Percentiles rank a stretch among this genome's conserved stretches.
Conservation (phyloP, 148 eudicot species). For the Amaranthus hypochondriacus region DNA sequence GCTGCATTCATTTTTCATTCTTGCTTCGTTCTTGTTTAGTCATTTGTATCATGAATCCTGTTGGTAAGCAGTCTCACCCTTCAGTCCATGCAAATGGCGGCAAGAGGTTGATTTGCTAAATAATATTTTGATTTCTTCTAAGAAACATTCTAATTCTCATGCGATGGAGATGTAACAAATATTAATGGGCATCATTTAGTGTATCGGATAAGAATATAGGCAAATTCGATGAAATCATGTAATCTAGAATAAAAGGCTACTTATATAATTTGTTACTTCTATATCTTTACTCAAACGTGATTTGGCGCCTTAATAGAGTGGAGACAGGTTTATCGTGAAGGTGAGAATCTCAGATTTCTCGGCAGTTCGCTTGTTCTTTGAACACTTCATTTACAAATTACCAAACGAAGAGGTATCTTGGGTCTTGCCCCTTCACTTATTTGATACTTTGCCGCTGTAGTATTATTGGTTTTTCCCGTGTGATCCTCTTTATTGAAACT, state of each 20-base stretch:
- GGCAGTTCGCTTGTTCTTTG: constrained; percentile 72
- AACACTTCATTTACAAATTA: constrained; percentile 71
- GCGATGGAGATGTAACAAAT: too few species aligned
- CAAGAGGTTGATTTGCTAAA: neutral
- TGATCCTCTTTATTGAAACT: constrained; percentile 6
- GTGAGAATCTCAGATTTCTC: constrained; percentile 66
- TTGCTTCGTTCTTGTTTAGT: neutral
- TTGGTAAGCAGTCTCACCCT: too few species aligned
- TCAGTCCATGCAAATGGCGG: neutral
- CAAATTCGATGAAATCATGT: too few species aligned
- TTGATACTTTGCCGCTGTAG: neutral
- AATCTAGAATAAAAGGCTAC: neutral
- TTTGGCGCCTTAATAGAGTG: constrained; percentile 38
- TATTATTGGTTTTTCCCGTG: constrained; percentile 3
- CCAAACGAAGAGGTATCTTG: constrained; percentile 65
- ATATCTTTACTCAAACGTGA: too few species aligned
- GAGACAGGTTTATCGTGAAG: constrained; percentile 73
- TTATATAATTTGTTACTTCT: neutral
- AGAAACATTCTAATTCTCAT: neutral
- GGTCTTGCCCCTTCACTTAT: neutral
- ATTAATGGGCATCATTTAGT: too few species aligned
- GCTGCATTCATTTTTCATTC: neutral
- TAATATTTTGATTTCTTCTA: neutral
- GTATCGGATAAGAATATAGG: too few species aligned
- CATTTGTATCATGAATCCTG: neutral